These are phyloP conservation scores for Didymella sp. DNA, from an alignment of 2,329 filamentous ascomycete genomes.

Conservation along the genomic window DNA sequence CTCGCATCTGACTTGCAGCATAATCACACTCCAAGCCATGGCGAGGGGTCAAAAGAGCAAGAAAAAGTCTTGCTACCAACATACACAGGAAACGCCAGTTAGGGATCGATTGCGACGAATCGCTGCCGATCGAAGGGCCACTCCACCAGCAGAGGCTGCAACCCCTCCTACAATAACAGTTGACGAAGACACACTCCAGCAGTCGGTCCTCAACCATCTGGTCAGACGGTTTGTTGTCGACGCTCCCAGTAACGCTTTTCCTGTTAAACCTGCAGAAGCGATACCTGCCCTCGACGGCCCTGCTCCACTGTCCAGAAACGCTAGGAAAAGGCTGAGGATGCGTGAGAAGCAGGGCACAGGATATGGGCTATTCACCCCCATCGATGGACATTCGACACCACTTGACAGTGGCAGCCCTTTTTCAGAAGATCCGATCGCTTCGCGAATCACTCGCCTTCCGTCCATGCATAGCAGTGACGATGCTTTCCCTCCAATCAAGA, in stretches of 20 bases:
- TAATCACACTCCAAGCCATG: constrained; percentile 29
- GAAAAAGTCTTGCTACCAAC: background rate
- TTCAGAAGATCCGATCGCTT: background rate
- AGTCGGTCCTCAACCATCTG: background rate
- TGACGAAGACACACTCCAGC: background rate
- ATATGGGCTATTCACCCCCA: background rate
- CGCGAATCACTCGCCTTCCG: background rate
- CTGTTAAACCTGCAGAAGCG: background rate
- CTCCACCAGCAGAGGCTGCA: background rate
- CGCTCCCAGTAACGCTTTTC: background rate
- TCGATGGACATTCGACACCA: background rate
- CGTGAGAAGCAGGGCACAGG: background rate
- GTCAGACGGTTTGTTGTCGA: background rate
- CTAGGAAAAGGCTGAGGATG: background rate
- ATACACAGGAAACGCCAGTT: background rate
- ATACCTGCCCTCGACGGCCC: background rate
- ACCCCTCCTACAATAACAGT: background rate
- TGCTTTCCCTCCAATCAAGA: background rate
- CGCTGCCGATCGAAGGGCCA: background rate
- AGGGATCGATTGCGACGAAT: background rate
- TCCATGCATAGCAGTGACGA: background rate
- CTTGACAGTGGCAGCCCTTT: background rate
- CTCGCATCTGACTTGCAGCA: constrained; percentile 33
- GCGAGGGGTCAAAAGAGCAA: constrained; percentile 20
- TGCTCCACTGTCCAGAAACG: background rate